Conservation (phyloP, 1,139 yeast genomes). For the Protomyces inouyei region DNA sequence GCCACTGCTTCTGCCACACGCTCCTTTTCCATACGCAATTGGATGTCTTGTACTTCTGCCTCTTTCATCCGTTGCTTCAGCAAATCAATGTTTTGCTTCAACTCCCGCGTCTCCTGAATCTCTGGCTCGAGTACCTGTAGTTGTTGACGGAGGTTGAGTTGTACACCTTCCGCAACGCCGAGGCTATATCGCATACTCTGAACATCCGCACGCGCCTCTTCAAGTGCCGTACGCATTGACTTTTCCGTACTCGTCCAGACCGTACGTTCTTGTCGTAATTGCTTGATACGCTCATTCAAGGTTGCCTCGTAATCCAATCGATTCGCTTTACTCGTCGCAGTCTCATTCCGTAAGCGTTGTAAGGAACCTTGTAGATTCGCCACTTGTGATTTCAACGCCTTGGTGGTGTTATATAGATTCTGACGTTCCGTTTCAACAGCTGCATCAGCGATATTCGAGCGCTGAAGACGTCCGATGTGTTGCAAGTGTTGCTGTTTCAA, state of each 20-base stretch:
- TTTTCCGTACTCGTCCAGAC: slow-evolving; percentile 15
- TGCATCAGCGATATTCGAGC: slow-evolving; percentile 29
- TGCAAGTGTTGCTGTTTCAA: slow-evolving; percentile 51
- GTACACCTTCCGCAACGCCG: slow-evolving; percentile 15
- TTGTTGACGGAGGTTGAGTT: slow-evolving; percentile 8
- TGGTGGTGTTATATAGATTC: slow-evolving; percentile 27
- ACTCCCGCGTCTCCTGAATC: slow-evolving; percentile 13
- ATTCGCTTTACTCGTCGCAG: slow-evolving; percentile 26
- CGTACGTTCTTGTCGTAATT: slow-evolving; percentile 28
- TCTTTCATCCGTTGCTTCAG: slow-evolving; percentile 15
- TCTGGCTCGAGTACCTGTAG: slow-evolving; percentile 19
- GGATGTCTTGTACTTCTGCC: slow-evolving; percentile 19
- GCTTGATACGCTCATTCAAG: slow-evolving; percentile 28
- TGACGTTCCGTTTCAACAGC: slow-evolving; percentile 31
- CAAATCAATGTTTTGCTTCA: slow-evolving; percentile 13
- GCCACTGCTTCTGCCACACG: slow-evolving; percentile 14
- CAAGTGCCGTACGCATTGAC: slow-evolving; percentile 2
- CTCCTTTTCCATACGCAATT: slow-evolving; percentile 15
- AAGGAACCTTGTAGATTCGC: slow-evolving; percentile 16
- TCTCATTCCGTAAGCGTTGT: slow-evolving; percentile 27
- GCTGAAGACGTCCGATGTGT: slow-evolving; percentile 43
- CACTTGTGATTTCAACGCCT: slow-evolving; percentile 28
- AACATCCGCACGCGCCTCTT: slow-evolving; percentile 6
- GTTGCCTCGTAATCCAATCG: slow-evolving; percentile 28
- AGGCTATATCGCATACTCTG: slow-evolving; percentile 6